phyloP scores from a whole-genome alignment of 495 filamentous ascomycete genomes.

The Talaromyces wortmannii region DNA sequence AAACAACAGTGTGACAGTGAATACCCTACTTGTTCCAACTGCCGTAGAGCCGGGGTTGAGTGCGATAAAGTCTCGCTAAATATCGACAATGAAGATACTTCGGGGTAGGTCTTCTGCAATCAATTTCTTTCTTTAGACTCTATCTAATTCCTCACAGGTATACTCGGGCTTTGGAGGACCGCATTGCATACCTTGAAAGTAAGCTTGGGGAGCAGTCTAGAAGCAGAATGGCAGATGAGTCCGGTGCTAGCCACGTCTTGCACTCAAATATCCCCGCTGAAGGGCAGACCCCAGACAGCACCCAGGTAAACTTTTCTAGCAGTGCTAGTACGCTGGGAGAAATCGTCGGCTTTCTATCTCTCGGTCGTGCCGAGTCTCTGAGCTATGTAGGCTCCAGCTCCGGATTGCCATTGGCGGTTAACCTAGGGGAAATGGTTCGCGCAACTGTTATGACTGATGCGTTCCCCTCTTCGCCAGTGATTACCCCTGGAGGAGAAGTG shows the following conservation, averaged over 20 bases:
- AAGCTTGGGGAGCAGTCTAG: slow-evolving; percentile 26
- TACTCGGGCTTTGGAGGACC: slow-evolving; percentile 39
- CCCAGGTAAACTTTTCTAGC: slow-evolving; percentile 13
- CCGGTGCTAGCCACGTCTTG: slow-evolving; percentile 6
- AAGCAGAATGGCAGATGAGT: not conserved
- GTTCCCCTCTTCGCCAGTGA: slow-evolving; percentile 1
- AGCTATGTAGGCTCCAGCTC: slow-evolving; percentile 49
- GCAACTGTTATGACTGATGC: slow-evolving; percentile 27
- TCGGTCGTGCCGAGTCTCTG: slow-evolving; percentile 39
- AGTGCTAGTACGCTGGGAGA: slow-evolving; percentile 39
- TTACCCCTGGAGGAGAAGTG: not conserved
- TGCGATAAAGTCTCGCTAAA: slow-evolving; percentile 42
- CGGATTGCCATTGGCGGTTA: slow-evolving; percentile 39
- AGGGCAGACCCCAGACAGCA: slow-evolving; percentile 17
- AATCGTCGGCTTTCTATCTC: slow-evolving; percentile 42
- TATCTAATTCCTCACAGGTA: slow-evolving; percentile 18
- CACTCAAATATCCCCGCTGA: slow-evolving; percentile 17
- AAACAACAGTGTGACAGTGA: slow-evolving; percentile 32
- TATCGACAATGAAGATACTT: slow-evolving; percentile 34
- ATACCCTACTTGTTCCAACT: slow-evolving; percentile 43
- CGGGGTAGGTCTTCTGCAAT: slow-evolving; percentile 21
- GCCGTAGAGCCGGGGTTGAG: slow-evolving; percentile 35
- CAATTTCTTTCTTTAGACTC: not conserved
- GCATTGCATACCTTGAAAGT: slow-evolving; percentile 23
- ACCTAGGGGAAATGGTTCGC: slow-evolving; percentile 48